Conservation (phyloP, 2,329 filamentous ascomycete species). For the Trichoderma semiorbis region DNA sequence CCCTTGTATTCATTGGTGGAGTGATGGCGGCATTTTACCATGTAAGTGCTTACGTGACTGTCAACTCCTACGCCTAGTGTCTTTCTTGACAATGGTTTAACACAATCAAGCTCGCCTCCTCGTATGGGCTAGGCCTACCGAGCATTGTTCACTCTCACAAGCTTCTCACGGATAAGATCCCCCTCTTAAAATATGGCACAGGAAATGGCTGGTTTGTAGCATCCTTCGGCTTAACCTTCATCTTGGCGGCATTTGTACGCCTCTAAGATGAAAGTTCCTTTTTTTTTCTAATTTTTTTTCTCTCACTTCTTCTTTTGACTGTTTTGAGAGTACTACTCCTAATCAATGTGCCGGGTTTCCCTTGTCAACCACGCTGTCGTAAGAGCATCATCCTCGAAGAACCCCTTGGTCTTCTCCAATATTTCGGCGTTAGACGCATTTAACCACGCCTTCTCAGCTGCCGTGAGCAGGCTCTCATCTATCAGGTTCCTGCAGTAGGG, state of each 20-base stretch:
- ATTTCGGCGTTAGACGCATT: conserved; percentile 83
- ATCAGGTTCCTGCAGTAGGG: conserved; percentile 90
- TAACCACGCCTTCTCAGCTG: conserved; percentile 76
- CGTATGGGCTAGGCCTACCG: conserved; percentile 41
- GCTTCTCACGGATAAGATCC: conserved; percentile 33
- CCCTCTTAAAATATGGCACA: conserved; percentile 48
- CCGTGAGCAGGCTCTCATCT: conserved; percentile 67
- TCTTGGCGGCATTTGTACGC: conserved; percentile 52
- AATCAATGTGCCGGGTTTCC: conserved; percentile 67
- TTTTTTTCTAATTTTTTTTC: neutral
- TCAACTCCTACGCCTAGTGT: neutral
- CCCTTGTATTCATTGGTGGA: conserved; percentile 64
- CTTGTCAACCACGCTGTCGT: conserved; percentile 78
- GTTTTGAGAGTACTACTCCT: neutral
- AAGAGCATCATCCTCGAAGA: conserved; percentile 68
- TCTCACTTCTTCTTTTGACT: neutral
- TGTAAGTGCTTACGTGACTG: conserved; percentile 39
- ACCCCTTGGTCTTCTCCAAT: conserved; percentile 72
- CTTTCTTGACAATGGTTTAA: conserved; percentile 17
- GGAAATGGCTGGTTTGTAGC: conserved; percentile 62
- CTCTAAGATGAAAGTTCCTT: conserved; percentile 37
- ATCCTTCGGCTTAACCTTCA: conserved; percentile 70
- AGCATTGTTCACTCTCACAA: conserved; percentile 37
- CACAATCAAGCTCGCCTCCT: conserved; percentile 39
- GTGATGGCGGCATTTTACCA: conserved; percentile 61